Conservation (phyloP, 2,329 filamentous ascomycete species). For the Annulohypoxylon truncatum region DNA sequence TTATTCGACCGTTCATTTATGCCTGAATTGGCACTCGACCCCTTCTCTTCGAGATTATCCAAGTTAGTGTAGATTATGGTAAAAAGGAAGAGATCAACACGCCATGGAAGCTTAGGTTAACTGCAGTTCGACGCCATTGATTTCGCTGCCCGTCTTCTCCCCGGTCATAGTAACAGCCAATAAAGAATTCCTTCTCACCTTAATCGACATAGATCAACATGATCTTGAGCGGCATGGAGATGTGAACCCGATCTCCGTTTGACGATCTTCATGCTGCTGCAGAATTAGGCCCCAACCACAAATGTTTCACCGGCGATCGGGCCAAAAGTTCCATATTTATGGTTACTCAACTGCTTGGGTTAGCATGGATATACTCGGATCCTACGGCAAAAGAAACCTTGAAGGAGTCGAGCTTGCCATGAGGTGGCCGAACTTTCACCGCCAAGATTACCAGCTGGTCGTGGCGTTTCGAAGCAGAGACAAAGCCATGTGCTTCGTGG, state of each 20-base stretch:
- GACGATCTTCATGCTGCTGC: constrained; percentile 7
- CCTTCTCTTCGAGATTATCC: background rate
- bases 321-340: background rate
- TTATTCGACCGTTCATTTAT: background rate
- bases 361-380: background rate
- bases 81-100: constrained; percentile 27
- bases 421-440: background rate
- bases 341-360: background rate
- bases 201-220: background rate
- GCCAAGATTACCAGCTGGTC: background rate
- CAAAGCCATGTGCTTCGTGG: background rate
- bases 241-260: background rate
- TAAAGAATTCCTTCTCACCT: background rate
- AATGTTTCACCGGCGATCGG: background rate
- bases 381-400: background rate
- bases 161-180: background rate
- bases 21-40: background rate
- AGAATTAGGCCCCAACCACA: background rate
- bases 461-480: background rate
- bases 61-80: background rate
- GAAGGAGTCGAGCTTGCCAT: background rate
- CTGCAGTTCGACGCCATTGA: constrained; percentile 13
- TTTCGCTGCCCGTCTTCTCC: background rate
- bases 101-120: constrained; percentile 7
- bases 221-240: background rate